Base-by-base conservation (phyloP, 805 yeast species). In the Schizosaccharomyces cryophilus region DNA sequence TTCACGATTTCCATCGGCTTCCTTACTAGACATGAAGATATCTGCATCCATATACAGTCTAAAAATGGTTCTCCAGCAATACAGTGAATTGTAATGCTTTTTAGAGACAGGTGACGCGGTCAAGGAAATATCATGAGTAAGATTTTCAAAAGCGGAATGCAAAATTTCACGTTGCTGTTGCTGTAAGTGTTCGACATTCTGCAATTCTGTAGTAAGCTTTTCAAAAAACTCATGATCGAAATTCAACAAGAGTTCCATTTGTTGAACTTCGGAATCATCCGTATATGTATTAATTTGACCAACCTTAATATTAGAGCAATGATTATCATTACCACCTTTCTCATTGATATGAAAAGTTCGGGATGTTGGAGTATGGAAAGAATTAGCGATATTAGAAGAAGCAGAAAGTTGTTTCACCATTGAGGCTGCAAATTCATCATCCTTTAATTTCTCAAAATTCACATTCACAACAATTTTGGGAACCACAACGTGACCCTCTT, bases 1-100 rank as follows among this genome's bases (percentile, higher is more conserved):
- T 62, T 78, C 69, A 64, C 78, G 77, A 58, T 79, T 76, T 3
- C 76, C 73, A 35, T 72, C 68, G 45, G 67, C 66, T 61, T 80
- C 84, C 63, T 77, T 74, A 54, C 75, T 73, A 59, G 75, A 77
- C 70, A 82, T 79, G 64, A 80, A 84, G 40, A 84, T 78, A 64
- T 83, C 84, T 29, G 80, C 76, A 64, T 84, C 89, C 30, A 83
- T 74, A 65, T 83, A 84, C 24, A 77, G 69, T 65, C 76, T 78
- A 70, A 84, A 84, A 9, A 84, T 74, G 66, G 81, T 80, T 62
- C 90, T 72, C 90, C 90, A 85, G 7, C 74, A 73, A 66, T 81
- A 81, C 70, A 84, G 71, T 66, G 84, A 90, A 0, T 75, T 71
- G 47, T 72, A 73, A 61, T 26, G 19, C 73, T 75, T 21, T 31